Base-by-base conservation (phyloP, 352 stramenopile species). In the Globisporangium rhizosaccharum region DNA sequence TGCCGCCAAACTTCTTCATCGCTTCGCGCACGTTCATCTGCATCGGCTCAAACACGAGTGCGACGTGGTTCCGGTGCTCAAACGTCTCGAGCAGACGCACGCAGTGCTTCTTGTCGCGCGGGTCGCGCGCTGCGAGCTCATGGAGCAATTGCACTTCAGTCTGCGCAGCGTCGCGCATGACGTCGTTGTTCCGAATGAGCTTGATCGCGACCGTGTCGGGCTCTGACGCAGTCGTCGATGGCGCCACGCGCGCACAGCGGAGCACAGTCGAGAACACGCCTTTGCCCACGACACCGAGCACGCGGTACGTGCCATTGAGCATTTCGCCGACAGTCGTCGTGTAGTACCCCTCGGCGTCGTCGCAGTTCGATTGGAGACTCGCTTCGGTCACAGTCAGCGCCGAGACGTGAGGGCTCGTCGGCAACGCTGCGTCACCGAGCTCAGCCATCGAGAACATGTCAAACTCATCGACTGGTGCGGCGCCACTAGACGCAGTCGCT, bases 321-420 rank as follows among this genome's bases (percentile, higher is more conserved):
- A 98, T 61, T 72, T 99, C 96, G 23, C 96, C 96, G 53, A 99
- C 95, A 2, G 73, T 91, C 12, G 94, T 86, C 47, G 90, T 96
- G 78, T 99, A 99, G 73, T 99, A 99, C 10, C 97, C 97, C 47
- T 99, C 97, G 0, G 74, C 73, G 64, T 99, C 97, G 63, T 99
- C 96, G 59, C 88, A 99, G 65, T 99, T 97, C 23, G 86, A 92
- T 47, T 92, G 79, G 17, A 89, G 37, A 11, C 62, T 67, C 9
- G 73, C 73, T 26, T 73, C 66, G 15, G 71, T 68, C 39, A 85
- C 65, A n/a, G 68, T 68, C 28, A 79, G 58, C 0, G 76, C 63
- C 49, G 74, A 62, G 1, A 80, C 65, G 7, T 56, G 59, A 48
- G 63, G 36, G 12, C 53, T 65, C 2, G 51, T 49, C 4, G 70